Percentiles rank a stretch among this genome's conserved stretches.
Conservation (phyloP, 164 flowering plant genomes). For the Echeveria elegans region DNA sequence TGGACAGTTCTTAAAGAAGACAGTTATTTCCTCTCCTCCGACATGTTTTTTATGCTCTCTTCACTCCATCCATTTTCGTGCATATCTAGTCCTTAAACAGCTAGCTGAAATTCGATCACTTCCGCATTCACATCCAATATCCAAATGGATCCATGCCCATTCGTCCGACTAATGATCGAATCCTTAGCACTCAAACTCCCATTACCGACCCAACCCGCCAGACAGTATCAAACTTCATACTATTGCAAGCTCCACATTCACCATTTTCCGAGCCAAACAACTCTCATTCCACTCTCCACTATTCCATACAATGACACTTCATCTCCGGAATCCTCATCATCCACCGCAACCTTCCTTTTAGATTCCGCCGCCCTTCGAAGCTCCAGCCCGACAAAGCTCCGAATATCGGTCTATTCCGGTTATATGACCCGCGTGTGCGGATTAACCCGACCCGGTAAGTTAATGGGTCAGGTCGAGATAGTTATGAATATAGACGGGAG, state of each 20-base stretch:
- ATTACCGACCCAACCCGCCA: conserved; percentile 32
- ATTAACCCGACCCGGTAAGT: conserved; percentile 37
- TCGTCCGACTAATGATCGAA: conserved; percentile 62
- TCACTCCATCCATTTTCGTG: too few relatives aligned
- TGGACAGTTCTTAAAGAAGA: too few relatives aligned
- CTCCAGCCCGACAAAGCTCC: conserved; percentile 34
- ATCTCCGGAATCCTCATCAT: conserved; percentile 29
- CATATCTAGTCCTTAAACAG: too few relatives aligned
- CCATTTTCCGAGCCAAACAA: conserved; percentile 54
- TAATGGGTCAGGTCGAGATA: conserved; percentile 47
- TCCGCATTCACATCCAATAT: too few relatives aligned
- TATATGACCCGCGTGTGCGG: conserved; percentile 61
- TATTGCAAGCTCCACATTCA: conserved; percentile 58
- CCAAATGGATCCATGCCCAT: conserved; percentile 94
- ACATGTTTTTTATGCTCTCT: too few relatives aligned
- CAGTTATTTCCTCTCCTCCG: too few relatives aligned
- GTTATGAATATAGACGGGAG: conserved; percentile 14
- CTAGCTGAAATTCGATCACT: too few relatives aligned
- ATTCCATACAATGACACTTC: too few relatives aligned
- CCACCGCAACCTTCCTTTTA: conserved; percentile 61
- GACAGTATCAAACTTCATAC: conserved; percentile 61
- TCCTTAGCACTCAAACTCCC: conserved; percentile 78
- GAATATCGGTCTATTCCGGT: conserved; percentile 52
- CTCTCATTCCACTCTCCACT: conserved; percentile 51
- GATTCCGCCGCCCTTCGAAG: conserved; percentile 51